Percentiles rank a stretch among this genome's conserved stretches.
Evolutionary conservation across 2,329 filamentous ascomycete genomes (phyloP).

Genomic region (Sporothrix schenckii): DNA sequence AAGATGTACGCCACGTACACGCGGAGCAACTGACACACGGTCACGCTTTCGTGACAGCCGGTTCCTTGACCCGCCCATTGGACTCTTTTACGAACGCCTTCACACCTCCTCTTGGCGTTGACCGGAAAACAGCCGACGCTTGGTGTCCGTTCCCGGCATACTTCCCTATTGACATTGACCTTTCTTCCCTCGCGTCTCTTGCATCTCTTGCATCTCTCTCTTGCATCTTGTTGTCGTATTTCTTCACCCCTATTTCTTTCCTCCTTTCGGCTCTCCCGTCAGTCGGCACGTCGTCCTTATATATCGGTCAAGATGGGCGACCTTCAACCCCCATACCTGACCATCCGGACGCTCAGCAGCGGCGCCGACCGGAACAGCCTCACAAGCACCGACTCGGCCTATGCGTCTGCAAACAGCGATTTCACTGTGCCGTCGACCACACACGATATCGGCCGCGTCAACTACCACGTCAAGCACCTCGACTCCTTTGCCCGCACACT

Average conservation of each 20-base stretch:
- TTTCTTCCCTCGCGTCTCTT: not conserved
- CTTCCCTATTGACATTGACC: not conserved
- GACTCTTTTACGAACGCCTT: not conserved
- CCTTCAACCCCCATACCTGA: conserved; percentile 53
- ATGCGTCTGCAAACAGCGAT: conserved; percentile 50
- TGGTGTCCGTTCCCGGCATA: not conserved
- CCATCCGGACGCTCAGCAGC: conserved; percentile 55
- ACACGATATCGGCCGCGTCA: conserved; percentile 61
- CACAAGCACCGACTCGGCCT: conserved; percentile 54
- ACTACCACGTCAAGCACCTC: conserved; percentile 61
- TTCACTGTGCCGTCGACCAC: conserved; percentile 50
- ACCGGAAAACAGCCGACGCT: not conserved
- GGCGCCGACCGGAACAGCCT: conserved; percentile 51
- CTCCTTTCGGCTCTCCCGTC: not conserved
- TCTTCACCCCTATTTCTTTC: conserved; percentile 1
- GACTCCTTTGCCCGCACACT: conserved; percentile 58
- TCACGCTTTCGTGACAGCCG: conserved; percentile 9
- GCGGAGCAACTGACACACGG: conserved; percentile 16
- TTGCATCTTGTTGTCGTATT: not conserved
- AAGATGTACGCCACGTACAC: conserved; percentile 14
- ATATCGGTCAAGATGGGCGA: conserved; percentile 45
- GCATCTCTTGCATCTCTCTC: not conserved
- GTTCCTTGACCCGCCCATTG: not conserved
- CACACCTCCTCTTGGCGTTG: conserved; percentile 6
- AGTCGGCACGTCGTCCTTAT: not conserved